These are phyloP conservation scores for Candida ficus DNA, from an alignment of 805 yeast species.

Conservation along the genomic window DNA sequence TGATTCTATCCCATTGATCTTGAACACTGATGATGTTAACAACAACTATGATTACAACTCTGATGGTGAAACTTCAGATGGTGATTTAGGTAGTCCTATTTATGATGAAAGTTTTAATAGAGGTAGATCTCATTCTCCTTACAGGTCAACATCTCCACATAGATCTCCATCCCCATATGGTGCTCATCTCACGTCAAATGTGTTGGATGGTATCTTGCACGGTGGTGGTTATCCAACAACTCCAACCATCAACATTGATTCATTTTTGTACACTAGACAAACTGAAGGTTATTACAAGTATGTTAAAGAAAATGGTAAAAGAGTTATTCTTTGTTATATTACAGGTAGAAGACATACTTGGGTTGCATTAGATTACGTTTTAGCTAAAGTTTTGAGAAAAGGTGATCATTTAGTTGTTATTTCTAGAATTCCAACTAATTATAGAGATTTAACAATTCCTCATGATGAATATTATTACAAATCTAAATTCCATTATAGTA, in stretches of 20 bases:
- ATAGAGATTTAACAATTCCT: conserved; percentile 5
- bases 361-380: conserved; percentile 74
- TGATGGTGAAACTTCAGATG: neutral
- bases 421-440: conserved; percentile 38
- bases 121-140: conserved; percentile 2
- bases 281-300: conserved; percentile 1
- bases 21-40: conserved; percentile 3
- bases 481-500: neutral
- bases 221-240: conserved; percentile 22
- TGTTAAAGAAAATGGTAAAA: conserved; percentile 21
- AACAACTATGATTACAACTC: neutral
- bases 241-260: conserved; percentile 12
- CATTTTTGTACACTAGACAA: conserved; percentile 9
- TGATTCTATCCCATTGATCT: conserved; percentile 5
- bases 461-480: conserved; percentile 2
- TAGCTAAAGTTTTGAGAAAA: conserved; percentile 47
- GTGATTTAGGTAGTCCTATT: neutral
- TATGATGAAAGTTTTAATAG: neutral
- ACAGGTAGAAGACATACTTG: conserved; percentile 41
- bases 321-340: conserved; percentile 59
- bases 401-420: conserved; percentile 66
- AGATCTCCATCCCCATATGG: conserved; percentile 14
- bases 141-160: neutral
- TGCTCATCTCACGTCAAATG: neutral
- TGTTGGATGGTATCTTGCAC: conserved; percentile 13